Conservation (phyloP, 768 basidiomycete genomes). For the Melanogaster broomeanus region DNA sequence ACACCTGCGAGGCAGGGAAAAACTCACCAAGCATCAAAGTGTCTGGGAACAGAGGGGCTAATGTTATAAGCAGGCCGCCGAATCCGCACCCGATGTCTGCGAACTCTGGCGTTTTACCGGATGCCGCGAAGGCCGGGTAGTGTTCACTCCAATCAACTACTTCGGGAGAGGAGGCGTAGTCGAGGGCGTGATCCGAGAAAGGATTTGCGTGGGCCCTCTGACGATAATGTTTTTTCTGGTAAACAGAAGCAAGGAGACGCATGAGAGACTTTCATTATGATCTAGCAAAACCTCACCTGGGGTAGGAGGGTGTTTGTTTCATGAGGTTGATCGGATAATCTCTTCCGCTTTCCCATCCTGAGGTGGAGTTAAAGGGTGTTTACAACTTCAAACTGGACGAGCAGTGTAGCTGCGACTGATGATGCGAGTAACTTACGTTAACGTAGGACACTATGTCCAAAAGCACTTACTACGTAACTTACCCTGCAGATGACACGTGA, state of each 20-base stretch:
- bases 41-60: constrained; percentile 90
- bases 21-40: constrained; percentile 87
- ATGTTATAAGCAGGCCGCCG: constrained; percentile 86
- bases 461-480: too few species aligned
- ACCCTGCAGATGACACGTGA: too few species aligned
- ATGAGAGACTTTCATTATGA: not conserved
- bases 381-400: too few species aligned
- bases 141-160: constrained; percentile 81
- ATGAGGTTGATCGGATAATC: constrained; percentile 7
- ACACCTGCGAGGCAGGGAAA: not conserved
- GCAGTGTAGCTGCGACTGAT: too few species aligned
- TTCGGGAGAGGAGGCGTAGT: constrained; percentile 79
- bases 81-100: constrained; percentile 99
- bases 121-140: constrained; percentile 68
- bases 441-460: too few species aligned
- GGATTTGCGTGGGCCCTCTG: constrained; percentile 86
- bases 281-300: constrained; percentile 39
- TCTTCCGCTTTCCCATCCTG: constrained; percentile 31
- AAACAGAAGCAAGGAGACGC: not conserved
- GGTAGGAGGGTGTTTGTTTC: constrained; percentile 39
- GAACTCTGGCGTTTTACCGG: constrained; percentile 79
- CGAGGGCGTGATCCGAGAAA: constrained; percentile 85
- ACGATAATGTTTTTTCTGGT: constrained; percentile 80
- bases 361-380: not conserved
- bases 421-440: too few species aligned